phyloP scores from a whole-genome alignment of 352 stramenopile genomes.

The Globisporangium cederbergense region DNA sequence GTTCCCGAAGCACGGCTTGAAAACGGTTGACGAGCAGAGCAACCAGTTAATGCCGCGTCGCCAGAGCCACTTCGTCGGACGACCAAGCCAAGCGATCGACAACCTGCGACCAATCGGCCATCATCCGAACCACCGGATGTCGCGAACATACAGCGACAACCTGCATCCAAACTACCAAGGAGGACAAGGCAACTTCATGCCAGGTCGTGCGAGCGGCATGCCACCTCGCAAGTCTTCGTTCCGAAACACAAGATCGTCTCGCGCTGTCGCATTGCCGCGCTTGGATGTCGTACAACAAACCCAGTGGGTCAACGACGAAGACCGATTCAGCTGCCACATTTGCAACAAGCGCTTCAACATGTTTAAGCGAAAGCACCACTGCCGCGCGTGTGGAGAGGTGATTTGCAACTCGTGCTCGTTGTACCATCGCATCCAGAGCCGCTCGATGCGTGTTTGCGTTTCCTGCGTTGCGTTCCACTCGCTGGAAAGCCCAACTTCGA shows the following conservation, averaged over 20 bases:
- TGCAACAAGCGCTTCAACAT: slow-evolving; percentile 88
- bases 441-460: slow-evolving; percentile 83
- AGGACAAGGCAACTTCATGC: slow-evolving; percentile 18
- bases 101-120: slow-evolving; percentile 56
- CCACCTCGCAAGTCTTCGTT: slow-evolving; percentile 75
- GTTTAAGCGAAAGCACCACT: slow-evolving; percentile 89
- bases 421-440: slow-evolving; percentile 81
- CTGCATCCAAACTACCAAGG: slow-evolving; percentile 29
- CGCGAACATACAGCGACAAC: slow-evolving; percentile 43
- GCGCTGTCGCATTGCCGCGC: slow-evolving; percentile 62
- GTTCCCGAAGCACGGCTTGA: slow-evolving; percentile 60
- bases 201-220: slow-evolving; percentile 21
- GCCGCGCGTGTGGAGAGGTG: slow-evolving; percentile 77
- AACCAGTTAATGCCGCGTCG: slow-evolving; percentile 49
- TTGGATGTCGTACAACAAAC: slow-evolving; percentile 77
- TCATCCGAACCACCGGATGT: slow-evolving; percentile 35
- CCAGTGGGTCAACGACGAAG: slow-evolving; percentile 84
- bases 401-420: slow-evolving; percentile 85
- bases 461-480: slow-evolving; percentile 84
- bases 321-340: slow-evolving; percentile 84
- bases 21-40: slow-evolving; percentile 69
- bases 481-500: slow-evolving; percentile 68
- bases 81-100: slow-evolving; percentile 33
- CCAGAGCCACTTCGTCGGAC: slow-evolving; percentile 22
- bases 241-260: slow-evolving; percentile 69